Evolutionary conservation across 1,284 basidiomycete genomes (phyloP).

Genomic region (Ustilago crameri): DNA sequence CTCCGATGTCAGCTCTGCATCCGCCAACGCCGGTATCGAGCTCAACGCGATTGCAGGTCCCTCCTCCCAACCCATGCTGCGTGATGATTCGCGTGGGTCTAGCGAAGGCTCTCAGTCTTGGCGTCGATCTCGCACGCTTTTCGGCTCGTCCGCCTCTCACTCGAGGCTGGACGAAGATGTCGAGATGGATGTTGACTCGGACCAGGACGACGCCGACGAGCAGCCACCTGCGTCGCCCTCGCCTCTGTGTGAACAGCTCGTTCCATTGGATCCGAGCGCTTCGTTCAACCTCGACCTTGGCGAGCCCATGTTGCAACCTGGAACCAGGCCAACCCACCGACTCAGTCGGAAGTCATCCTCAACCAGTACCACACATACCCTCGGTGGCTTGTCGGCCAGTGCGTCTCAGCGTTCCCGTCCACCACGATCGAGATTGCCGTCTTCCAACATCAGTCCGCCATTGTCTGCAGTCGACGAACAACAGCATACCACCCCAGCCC

Average conservation of each 20-base stretch:
- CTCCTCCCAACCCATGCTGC: constrained; percentile 39
- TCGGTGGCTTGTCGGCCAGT: constrained; percentile 21
- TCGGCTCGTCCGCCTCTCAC: constrained; percentile 30
- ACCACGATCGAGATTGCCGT: constrained; percentile 26
- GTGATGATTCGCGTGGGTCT: constrained; percentile 22
- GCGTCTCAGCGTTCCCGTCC: constrained; percentile 14
- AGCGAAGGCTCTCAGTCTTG: constrained; percentile 8
- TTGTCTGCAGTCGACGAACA: constrained; percentile 10
- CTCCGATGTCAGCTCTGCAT: constrained; percentile 39
- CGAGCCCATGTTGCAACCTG: constrained; percentile 44
- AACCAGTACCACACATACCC: constrained; percentile 26
- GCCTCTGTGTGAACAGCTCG: constrained; percentile 40
- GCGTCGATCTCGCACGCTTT: constrained; percentile 26
- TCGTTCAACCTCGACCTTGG: constrained; percentile 24
- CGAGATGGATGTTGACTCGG: constrained; percentile 51
- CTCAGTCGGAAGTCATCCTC: constrained; percentile 33
- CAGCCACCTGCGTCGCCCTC: constrained; percentile 50
- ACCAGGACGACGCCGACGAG: constrained; percentile 33
- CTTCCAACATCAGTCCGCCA: constrained; percentile 13
- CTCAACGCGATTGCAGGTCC: constrained; percentile 31
- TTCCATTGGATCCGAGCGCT: constrained; percentile 16
- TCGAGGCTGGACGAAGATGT: constrained; percentile 23
- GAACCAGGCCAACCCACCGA: constrained; percentile 31
- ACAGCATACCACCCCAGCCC: constrained; percentile 29
- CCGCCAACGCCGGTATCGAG: constrained; percentile 32